Conservation (phyloP, 2,329 filamentous ascomycete genomes). For the Epichloe brachyelytri region DNA sequence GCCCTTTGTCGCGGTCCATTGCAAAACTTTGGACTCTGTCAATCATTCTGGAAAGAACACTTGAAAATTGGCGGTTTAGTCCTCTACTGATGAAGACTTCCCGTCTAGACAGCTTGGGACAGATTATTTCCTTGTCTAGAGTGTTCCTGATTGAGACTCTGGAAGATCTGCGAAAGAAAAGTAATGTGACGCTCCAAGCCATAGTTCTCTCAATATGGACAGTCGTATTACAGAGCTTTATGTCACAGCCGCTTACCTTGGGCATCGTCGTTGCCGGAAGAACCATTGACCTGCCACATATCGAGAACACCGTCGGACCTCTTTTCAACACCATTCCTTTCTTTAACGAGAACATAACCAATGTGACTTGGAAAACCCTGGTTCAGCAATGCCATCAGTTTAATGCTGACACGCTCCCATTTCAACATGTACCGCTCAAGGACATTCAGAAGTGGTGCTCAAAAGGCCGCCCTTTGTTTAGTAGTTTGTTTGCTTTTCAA, state of each 20-base stretch:
- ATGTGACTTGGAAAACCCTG: slow-evolving; percentile 45
- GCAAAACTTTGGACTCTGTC: slow-evolving; percentile 24
- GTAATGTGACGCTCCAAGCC: slow-evolving; percentile 68
- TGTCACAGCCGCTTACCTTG: slow-evolving; percentile 37
- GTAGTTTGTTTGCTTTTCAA: slow-evolving; percentile 75
- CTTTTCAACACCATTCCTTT: slow-evolving; percentile 86
- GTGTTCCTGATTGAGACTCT: slow-evolving; percentile 29
- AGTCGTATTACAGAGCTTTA: slow-evolving; percentile 41
- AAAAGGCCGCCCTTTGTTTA: slow-evolving; percentile 51
- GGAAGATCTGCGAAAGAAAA: slow-evolving; percentile 37
- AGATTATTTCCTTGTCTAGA: slow-evolving; percentile 7
- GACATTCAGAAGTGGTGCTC: slow-evolving; percentile 71
- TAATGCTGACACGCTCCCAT: slow-evolving; percentile 53
- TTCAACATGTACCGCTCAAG: slow-evolving; percentile 60
- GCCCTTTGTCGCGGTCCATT: slow-evolving; percentile 60
- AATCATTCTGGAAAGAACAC: slow-evolving; percentile 54
- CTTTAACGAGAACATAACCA: slow-evolving; percentile 30
- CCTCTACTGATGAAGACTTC: background rate
- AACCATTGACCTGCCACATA: slow-evolving; percentile 51
- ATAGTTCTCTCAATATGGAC: slow-evolving; percentile 67
- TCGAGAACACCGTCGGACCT: slow-evolving; percentile 61
- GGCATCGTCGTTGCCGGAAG: slow-evolving; percentile 73
- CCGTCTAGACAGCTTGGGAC: slow-evolving; percentile 7
- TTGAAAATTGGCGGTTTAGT: slow-evolving; percentile 24
- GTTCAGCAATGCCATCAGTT: slow-evolving; percentile 56